Evolutionary conservation across 139 green algal genomes (phyloP), one percentile per base, ranked within the genome.

Genomic region (Auxenochlorella protothecoides): DNA sequence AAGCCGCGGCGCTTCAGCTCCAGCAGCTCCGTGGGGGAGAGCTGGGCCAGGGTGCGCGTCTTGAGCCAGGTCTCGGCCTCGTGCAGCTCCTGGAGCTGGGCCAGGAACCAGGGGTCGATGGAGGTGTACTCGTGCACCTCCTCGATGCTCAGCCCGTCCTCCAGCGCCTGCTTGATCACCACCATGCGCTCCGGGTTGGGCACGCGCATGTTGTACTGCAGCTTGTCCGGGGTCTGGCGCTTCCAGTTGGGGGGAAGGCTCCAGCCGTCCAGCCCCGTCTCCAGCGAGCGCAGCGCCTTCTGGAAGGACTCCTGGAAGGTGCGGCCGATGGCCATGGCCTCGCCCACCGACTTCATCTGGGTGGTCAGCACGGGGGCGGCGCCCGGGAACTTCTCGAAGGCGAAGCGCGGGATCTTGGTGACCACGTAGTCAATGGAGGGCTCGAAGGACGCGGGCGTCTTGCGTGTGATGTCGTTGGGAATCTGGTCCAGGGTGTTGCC

Each of bases 361-460:
- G 94, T 98, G 54, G 89, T 94, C 67, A 98, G 88, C 75, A 90
- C 85, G 0, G 90, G 76, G 80, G 90, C 87, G 69, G 86, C 85
- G 53, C 94, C 94, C 0, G 93, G 91, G 86, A 99, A 99, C 88
- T 99, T 99, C 84, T 99, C 94, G 77, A 99, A 99, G 4, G 92
- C 91, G 79, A 99, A 99, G 69, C 86, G 84, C 3, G 89, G 90
- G 71, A 93, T 92, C 84, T 98, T 99, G 60, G 95, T 98, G 61
- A 99, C 91, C 53, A 99, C 90, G 82, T 99, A 99, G 81, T 99
- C 95, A 69, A 99, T 99, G 65, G 91, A 97, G 53, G 95, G 95
- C 89, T 99, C 95, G 80, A 99, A 99, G 57, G 86, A 96, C 11
- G 95, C 95, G 53, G 94, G 95, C 3, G 94, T 99, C 83, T 96